Conservation (phyloP, 192 early-diverging fungal genomes). For the Helicostylum pulchrum region DNA sequence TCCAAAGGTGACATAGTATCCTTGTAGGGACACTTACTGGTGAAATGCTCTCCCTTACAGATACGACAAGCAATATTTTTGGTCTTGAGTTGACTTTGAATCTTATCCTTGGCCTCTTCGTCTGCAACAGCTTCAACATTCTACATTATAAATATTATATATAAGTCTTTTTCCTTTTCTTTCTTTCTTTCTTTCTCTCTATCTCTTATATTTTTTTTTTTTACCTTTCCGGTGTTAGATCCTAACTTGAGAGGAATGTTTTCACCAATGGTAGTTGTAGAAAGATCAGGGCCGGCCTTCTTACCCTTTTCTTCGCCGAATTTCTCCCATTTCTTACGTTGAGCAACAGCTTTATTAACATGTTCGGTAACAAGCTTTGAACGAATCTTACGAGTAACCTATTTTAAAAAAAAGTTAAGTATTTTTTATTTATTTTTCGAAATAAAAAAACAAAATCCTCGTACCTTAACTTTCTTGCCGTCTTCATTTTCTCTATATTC, state of each 20-base stretch:
- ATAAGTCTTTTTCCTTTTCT: background rate
- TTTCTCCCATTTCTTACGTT: constrained; percentile 91
- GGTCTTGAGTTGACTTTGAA: constrained; percentile 55
- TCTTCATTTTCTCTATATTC: constrained; percentile 86
- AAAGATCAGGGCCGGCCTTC: constrained; percentile 78
- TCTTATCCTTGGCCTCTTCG: constrained; percentile 62
- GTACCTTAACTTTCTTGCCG: constrained; percentile 87
- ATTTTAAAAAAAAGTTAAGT: background rate
- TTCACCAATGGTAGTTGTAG: constrained; percentile 87
- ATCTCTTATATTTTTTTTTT: background rate
- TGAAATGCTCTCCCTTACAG: constrained; percentile 96
- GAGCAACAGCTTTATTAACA: constrained; percentile 86
- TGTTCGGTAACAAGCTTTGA: constrained; percentile 74
- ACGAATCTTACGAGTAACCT: constrained; percentile 79
- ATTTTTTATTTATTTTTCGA: background rate
- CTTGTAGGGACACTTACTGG: constrained; percentile 97
- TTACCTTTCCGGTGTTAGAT: constrained; percentile 62
- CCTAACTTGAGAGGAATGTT: constrained; percentile 79
- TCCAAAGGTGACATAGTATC: constrained; percentile 83
- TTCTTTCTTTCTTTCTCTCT: background rate
- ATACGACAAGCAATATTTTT: constrained; percentile 92
- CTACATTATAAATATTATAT: background rate
- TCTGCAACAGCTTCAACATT: constrained; percentile 44
- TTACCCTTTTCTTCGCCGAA: constrained; percentile 85
- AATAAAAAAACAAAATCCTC: background rate